A percentile compares a stretch with the other conserved stretches of the same genome.
Evolutionary conservation across 306 rosid species (phyloP).

Genomic region (Cicer yamashitae): DNA sequence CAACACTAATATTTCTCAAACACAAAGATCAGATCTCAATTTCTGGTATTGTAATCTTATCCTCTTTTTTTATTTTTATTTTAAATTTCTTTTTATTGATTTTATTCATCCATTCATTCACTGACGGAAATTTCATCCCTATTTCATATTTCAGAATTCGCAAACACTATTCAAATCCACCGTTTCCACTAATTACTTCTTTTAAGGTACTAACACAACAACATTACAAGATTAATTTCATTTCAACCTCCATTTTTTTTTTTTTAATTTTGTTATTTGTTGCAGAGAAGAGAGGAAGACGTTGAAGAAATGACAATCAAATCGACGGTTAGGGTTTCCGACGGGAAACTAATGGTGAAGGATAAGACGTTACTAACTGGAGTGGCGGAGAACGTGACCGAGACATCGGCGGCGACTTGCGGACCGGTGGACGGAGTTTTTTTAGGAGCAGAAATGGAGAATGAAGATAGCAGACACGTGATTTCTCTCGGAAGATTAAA

Average conservation of each 20-base stretch:
- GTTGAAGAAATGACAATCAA: constrained; percentile 75
- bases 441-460: constrained; percentile 62
- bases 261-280: background rate
- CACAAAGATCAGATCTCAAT: constrained; percentile 1
- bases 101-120: background rate
- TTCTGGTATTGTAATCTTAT: constrained; percentile 58
- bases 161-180: constrained; percentile 41
- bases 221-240: background rate
- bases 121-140: constrained; percentile 50
- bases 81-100: background rate
- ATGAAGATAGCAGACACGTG: constrained; percentile 69
- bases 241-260: background rate
- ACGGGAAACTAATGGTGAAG: constrained; percentile 68
- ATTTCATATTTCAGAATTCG: constrained; percentile 58
- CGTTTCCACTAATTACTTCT: constrained; percentile 38
- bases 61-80: background rate
- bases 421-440: constrained; percentile 75
- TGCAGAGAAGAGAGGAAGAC: constrained; percentile 45
- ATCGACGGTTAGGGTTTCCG: constrained; percentile 63
- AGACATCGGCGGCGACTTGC: constrained; percentile 63
- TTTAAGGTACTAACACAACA: constrained; percentile 54
- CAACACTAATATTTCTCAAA: background rate
- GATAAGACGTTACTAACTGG: constrained; percentile 74
- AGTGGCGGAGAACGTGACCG: constrained; percentile 69
- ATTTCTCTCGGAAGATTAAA: constrained; percentile 60